Evolutionary conservation across 495 filamentous ascomycete genomes (phyloP).

Genomic region (Penicillium bialowiezense): DNA sequence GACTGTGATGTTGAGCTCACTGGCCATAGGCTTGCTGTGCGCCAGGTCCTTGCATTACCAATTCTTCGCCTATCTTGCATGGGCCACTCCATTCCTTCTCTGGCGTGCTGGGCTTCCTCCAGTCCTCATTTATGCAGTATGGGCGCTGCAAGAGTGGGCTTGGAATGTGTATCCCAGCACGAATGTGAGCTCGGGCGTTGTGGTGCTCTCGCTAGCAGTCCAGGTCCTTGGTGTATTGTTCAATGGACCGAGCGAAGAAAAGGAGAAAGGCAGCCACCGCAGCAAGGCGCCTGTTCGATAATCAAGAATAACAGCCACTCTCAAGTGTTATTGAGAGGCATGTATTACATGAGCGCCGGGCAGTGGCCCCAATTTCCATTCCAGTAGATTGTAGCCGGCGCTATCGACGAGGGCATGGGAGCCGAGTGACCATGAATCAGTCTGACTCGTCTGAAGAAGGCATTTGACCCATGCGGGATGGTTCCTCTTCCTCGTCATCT

Average conservation of each 20-base stretch:
- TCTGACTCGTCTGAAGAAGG: slow-evolving; percentile 67
- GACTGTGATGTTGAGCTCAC: slow-evolving; percentile 74
- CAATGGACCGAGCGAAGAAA: slow-evolving; percentile 20
- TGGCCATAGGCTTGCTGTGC: slow-evolving; percentile 83
- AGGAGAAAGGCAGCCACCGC: slow-evolving; percentile 6
- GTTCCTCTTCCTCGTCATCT: slow-evolving; percentile 66
- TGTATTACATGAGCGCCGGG: background rate
- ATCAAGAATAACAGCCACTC: slow-evolving; percentile 2
- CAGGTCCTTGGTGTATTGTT: slow-evolving; percentile 53
- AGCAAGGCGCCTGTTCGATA: slow-evolving; percentile 24
- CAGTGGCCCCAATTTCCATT: background rate
- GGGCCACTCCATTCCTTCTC: slow-evolving; percentile 87
- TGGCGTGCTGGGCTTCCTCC: slow-evolving; percentile 80
- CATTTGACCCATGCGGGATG: slow-evolving; percentile 78
- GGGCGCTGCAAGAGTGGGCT: slow-evolving; percentile 89
- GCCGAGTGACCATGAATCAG: slow-evolving; percentile 10
- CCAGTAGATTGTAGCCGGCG: background rate
- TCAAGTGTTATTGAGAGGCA: slow-evolving; percentile 2
- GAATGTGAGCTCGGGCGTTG: slow-evolving; percentile 67
- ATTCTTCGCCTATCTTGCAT: slow-evolving; percentile 91
- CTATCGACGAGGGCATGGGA: background rate
- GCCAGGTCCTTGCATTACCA: slow-evolving; percentile 94
- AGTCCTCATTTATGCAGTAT: slow-evolving; percentile 64
- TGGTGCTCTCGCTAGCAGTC: slow-evolving; percentile 66
- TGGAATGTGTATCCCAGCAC: slow-evolving; percentile 98